Conservation (phyloP, 169 alveolate genomes). For the Cyclospora cayetanensis region DNA sequence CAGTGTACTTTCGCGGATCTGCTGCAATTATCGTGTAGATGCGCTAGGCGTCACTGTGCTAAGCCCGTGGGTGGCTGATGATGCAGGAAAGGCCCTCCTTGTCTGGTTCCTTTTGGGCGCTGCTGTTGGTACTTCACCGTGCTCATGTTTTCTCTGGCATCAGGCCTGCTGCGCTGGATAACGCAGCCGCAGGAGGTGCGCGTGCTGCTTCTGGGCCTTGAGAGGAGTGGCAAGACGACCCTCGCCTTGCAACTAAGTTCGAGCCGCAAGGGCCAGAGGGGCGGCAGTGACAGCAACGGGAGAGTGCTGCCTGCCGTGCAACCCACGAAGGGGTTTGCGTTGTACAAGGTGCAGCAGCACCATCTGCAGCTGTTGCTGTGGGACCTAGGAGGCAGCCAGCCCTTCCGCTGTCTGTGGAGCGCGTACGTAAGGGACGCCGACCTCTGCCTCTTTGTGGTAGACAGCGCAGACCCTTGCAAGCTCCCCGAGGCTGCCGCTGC, state of each 20-base stretch:
- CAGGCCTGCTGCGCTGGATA: slow-evolving; percentile 47
- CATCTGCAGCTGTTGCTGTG: not conserved
- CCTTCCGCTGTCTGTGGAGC: not conserved
- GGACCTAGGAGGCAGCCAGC: slow-evolving; percentile 20
- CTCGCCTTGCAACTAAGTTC: not conserved
- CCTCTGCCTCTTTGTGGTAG: not conserved
- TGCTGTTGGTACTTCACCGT: not conserved
- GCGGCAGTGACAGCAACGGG: not conserved
- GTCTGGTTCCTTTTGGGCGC: not conserved
- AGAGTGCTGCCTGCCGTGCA: not conserved
- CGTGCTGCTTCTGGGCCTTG: slow-evolving; percentile 46
- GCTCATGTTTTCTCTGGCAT: slow-evolving; percentile 14
- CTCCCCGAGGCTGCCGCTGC: slow-evolving; percentile 36
- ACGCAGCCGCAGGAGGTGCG: slow-evolving; percentile 18
- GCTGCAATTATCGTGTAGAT: too few species aligned
- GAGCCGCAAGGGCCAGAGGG: not conserved
- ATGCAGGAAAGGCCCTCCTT: not conserved
- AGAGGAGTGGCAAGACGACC: slow-evolving; percentile 65
- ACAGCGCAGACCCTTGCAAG: not conserved
- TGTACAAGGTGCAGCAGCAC: slow-evolving; percentile 43
- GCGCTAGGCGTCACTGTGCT: not conserved
- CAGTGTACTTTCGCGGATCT: too few species aligned
- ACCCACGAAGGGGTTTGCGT: not conserved
- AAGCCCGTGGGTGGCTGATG: not conserved
- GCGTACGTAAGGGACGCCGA: not conserved